Evolutionary conservation across 2,329 filamentous ascomycete species (phyloP).

Genomic region (Blastomyces parvus): DNA sequence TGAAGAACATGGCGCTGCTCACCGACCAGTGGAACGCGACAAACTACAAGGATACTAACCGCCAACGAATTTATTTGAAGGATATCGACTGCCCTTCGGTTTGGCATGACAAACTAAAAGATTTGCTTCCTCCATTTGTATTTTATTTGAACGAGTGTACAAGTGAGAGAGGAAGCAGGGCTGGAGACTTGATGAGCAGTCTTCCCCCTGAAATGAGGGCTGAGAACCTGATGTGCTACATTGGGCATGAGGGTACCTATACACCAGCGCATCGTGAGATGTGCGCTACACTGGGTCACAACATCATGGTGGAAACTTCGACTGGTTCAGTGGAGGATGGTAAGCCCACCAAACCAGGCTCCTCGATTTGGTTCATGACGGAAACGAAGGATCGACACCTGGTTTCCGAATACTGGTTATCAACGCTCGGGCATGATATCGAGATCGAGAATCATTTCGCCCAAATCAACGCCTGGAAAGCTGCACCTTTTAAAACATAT

Average conservation of each 20-base stretch:
- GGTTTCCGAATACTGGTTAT: constrained; percentile 88
- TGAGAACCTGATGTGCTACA: constrained; percentile 96
- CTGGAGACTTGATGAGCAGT: constrained; percentile 91
- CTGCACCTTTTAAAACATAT: constrained; percentile 85
- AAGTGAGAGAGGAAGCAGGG: constrained; percentile 46
- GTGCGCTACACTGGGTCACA: constrained; percentile 92
- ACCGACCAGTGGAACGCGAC: constrained; percentile 68
- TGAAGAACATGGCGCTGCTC: constrained; percentile 75
- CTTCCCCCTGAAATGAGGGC: constrained; percentile 79
- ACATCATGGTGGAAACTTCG: constrained; percentile 96
- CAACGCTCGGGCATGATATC: constrained; percentile 87
- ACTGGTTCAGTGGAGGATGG: constrained; percentile 53
- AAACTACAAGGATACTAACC: constrained; percentile 67
- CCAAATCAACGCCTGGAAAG: constrained; percentile 90
- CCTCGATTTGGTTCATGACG: constrained; percentile 98
- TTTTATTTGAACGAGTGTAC: constrained; percentile 86
- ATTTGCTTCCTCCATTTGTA: constrained; percentile 67
- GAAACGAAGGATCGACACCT: constrained; percentile 84
- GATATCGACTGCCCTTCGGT: constrained; percentile 89
- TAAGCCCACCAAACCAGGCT: constrained; percentile 64
- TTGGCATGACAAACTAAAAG: constrained; percentile 72
- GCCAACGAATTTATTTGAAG: constrained; percentile 87
- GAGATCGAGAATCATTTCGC: constrained; percentile 97
- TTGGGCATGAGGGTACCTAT: constrained; percentile 94
- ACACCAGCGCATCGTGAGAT: constrained; percentile 94